Base-by-base conservation (phyloP, 2,329 filamentous ascomycete genomes). In the Dendryphion nanum region DNA sequence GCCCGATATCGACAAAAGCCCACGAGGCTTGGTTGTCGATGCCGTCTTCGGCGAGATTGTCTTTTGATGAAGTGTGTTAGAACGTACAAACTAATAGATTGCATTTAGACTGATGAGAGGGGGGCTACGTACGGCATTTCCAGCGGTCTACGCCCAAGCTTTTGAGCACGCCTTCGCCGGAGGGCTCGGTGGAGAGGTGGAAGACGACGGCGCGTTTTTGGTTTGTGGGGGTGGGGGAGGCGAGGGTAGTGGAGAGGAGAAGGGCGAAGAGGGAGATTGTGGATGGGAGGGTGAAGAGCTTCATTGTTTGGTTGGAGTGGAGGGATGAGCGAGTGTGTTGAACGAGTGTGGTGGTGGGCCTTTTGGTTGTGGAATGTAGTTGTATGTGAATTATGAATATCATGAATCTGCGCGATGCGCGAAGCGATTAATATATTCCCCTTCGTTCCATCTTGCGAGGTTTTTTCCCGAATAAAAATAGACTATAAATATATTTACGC, bases 21-120 rank as follows among this genome's bases (percentile, higher is more conserved):
- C 45, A 55, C 8, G 46, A 49, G 13, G 48, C 36, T 18, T 55
- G 40, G 14, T 55, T 46, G 39, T 53, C 40, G 16, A 55, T 33
- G 3, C 32, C 40, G 8, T 47, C 43, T 15, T 41, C 29, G 12
- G 39, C 40, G 3, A 55, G 40, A 14, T 48, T 38, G 19, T 51
- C 41, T 35, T 21, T 37, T 3, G 16, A 30, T 33, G 10, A 12
- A 8, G 12, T 7, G 3, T 33, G 31, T 33, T 4, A 33, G 18
- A 19, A 3, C 12, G 31, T 33, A 23, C 26, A 30, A 18, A 8
- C 10, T 16, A 21, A n/a, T n/a, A n/a, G n/a, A n/a, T n/a, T n/a
- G n/a, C n/a, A n/a, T n/a, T n/a, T n/a, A n/a, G n/a, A n/a, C n/a
- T n/a, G n/a, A n/a, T n/a, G n/a, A n/a, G n/a, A n/a, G n/a, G 4